Base-by-base conservation (phyloP, 495 filamentous ascomycete genomes). In the Pyronema domesticum region DNA sequence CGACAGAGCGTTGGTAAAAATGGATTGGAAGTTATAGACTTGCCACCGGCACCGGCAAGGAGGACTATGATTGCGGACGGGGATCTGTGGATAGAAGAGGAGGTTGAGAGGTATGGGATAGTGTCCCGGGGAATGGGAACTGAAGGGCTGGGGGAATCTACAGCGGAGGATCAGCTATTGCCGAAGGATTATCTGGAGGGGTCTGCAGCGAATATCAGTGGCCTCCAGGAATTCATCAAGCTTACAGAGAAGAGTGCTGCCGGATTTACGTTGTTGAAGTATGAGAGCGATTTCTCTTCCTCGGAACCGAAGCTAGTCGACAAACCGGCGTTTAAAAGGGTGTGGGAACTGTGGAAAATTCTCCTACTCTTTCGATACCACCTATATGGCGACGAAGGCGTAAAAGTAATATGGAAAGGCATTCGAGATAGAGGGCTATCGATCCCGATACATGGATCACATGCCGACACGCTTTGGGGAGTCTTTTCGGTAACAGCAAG, bases 351-450 rank as follows among this genome's bases (percentile, higher is more conserved):
- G 7, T 65, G 63, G 63, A 47, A 56, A 17, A 62, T 39, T 34
- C 48, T 65, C 6, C 37, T 65, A 33, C 37, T 37, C 6, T 65
- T 62, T 17, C 49, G 55, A 40, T 46, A 56, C 36, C 56, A 63
- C 8, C 13, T 65, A 18, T 54, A 62, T 14, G 47, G 45, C 0
- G 56, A 65, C 35, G 34, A 19, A 15, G 63, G 63, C 3, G 63
- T 65, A 11, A 54, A 15, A 7, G 59, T 57, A 18, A 37, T 65
- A 46, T 65, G 59, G 58, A 43, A 55, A 11, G 63, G 59, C 0
- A 55, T 65, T 53, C 45, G 54, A 33, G 40, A 51, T 9, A 52
- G 63, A 8, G 45, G 37, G 7, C 34, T 65, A 37, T 58, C 61
- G 35, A 17, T 65, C 6, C 63, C 63, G 2, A 53, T 55, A 13